phyloP scores from a whole-genome alignment of 1,139 yeast species.

The Scheffersomyces cryptocercus region DNA sequence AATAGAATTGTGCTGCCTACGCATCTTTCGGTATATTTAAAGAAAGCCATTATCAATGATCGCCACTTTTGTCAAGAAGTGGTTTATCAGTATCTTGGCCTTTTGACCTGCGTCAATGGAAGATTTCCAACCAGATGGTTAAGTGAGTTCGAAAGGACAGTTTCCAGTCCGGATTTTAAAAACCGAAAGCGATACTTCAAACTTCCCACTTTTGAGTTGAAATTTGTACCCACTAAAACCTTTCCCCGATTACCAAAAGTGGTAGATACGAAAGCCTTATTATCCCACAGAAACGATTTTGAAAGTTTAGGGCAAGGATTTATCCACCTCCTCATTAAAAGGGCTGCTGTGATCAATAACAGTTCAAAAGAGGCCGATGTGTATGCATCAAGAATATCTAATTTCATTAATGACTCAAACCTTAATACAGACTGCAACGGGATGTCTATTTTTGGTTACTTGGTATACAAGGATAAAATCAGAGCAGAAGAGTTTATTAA shows the following conservation, averaged over 20 bases:
- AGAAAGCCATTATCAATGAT: neutral
- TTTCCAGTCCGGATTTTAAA: neutral
- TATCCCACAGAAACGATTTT: neutral
- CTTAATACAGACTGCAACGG: neutral
- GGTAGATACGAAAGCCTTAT: neutral
- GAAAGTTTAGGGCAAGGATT: neutral
- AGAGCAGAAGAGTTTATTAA: conserved; percentile 5
- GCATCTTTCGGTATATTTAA: neutral
- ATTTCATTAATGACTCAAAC: neutral
- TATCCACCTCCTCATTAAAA: neutral
- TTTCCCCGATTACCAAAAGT: neutral
- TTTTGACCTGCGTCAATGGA: conserved; percentile 5
- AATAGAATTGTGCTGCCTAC: neutral
- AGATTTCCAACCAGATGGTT: conserved; percentile 10
- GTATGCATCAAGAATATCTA: neutral
- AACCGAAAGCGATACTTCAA: neutral
- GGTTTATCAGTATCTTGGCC: conserved; percentile 11
- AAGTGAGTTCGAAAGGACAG: neutral
- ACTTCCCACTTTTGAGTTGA: neutral
- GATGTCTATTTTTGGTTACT: conserved; percentile 2
- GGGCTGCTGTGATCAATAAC: neutral
- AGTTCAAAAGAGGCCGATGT: neutral
- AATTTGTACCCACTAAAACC: neutral
- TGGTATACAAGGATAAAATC: conserved; percentile 1
- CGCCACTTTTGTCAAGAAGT: conserved; percentile 4